A percentile compares a stretch with the other conserved stretches of the same genome.
These are phyloP conservation scores for Hirschioporus abietinus DNA, from an alignment of 768 basidiomycete genomes.

Conservation along the genomic window DNA sequence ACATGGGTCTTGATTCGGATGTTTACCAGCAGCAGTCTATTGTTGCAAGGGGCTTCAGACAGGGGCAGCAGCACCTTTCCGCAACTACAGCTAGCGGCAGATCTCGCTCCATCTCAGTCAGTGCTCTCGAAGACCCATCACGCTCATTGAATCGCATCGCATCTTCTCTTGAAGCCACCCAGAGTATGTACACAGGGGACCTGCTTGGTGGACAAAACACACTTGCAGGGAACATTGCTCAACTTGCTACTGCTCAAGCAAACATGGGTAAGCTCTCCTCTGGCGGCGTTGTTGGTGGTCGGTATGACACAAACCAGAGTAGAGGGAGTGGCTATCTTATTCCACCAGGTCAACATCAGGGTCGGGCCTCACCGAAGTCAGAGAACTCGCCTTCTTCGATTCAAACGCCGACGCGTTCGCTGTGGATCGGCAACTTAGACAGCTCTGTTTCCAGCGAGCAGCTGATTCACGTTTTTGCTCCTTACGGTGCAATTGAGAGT, in stretches of 20 bases:
- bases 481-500: constrained; percentile 96
- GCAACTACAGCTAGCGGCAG: constrained; percentile 39
- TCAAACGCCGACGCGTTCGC: constrained; percentile 90
- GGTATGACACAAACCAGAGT: constrained; percentile 63
- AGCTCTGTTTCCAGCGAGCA: constrained; percentile 92
- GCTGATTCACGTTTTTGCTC: constrained; percentile 91
- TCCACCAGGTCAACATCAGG: constrained; percentile 56
- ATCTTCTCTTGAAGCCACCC: constrained; percentile 49
- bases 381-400: constrained; percentile 67
- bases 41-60: constrained; percentile 70
- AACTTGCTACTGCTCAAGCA: constrained; percentile 25
- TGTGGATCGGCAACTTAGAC: constrained; percentile 99
- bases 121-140: constrained; percentile 75
- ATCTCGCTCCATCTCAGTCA: constrained; percentile 86
- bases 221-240: constrained; percentile 33
- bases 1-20: constrained; percentile 45
- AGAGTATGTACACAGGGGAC: constrained; percentile 51
- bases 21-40: constrained; percentile 50
- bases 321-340: constrained; percentile 63
- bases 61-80: constrained; percentile 55
- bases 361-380: constrained; percentile 76
- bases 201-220: constrained; percentile 31
- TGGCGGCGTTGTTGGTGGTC: constrained; percentile 46
- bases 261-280: constrained; percentile 41
- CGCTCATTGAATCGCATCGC: constrained; percentile 65